A percentile compares a stretch with the other conserved stretches of the same genome.
phyloP scores from a whole-genome alignment of 2,329 filamentous ascomycete genomes.

The Monilinia aucupariae region DNA sequence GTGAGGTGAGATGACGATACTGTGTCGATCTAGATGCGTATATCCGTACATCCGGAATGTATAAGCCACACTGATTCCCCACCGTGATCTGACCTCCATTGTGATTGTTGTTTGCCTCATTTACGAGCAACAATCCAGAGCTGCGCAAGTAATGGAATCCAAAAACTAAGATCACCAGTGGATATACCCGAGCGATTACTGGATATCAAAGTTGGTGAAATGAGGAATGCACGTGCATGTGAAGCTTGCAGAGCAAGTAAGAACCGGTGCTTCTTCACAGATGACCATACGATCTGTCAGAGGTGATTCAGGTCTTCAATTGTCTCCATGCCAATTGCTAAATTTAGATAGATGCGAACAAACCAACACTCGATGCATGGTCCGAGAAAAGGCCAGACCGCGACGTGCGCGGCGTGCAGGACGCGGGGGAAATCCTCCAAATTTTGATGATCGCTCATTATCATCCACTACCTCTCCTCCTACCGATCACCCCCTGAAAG shows the following conservation, averaged over 20 bases:
- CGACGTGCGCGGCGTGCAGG: constrained; percentile 24
- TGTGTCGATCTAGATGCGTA: background rate
- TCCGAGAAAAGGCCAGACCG: constrained; percentile 31
- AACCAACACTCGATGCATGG: constrained; percentile 27
- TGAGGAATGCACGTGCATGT: constrained; percentile 33
- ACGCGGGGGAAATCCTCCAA: background rate
- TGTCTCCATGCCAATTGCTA: background rate
- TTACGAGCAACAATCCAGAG: background rate
- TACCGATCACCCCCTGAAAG: background rate
- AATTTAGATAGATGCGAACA: constrained; percentile 25
- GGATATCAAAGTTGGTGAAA: constrained; percentile 6
- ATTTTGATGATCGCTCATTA: background rate
- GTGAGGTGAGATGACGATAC: background rate
- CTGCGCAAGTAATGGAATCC: background rate
- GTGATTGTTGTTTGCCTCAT: background rate
- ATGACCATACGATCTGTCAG: constrained; percentile 25
- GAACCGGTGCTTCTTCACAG: constrained; percentile 29
- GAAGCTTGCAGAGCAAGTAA: constrained; percentile 33
- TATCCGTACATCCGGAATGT: constrained; percentile 7
- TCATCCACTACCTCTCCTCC: background rate
- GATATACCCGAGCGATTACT: background rate
- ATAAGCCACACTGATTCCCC: constrained; percentile 1
- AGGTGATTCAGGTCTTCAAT: background rate
- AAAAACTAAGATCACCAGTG: background rate
- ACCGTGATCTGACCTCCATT: background rate